Conservation (phyloP, 2,329 filamentous ascomycete species). For the Juglanconis juglandina region DNA sequence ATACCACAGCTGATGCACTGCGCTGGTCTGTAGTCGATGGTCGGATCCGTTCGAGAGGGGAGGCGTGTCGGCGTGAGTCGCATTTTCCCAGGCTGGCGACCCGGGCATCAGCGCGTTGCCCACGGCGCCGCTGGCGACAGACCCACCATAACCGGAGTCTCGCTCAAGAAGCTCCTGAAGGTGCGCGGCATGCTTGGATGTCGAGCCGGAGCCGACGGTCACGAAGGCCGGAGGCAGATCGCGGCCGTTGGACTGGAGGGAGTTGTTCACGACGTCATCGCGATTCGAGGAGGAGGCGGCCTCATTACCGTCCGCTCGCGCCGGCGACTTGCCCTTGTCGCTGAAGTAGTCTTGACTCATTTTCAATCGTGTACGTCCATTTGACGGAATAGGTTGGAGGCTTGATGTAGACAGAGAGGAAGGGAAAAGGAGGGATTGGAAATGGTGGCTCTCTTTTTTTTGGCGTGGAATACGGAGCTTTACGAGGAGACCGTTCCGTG, state of each 20-base stretch:
- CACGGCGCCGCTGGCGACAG: constrained; percentile 61
- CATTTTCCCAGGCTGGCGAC: constrained; percentile 40
- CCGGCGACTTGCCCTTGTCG: constrained; percentile 50
- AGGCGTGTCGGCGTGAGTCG: constrained; percentile 44
- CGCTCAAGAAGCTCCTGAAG: constrained; percentile 78
- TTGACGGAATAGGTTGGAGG: constrained; percentile 9
- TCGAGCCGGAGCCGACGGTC: constrained; percentile 80
- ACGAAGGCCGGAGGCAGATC: constrained; percentile 55
- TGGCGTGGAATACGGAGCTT: background rate
- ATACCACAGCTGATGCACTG: constrained; percentile 90
- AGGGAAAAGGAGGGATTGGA: background rate
- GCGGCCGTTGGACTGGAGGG: constrained; percentile 8
- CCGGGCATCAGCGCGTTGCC: constrained; percentile 34
- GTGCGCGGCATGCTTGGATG: constrained; percentile 75
- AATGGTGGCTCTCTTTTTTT: constrained; percentile 16
- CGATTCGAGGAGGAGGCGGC: constrained; percentile 15
- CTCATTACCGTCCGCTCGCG: constrained; percentile 22
- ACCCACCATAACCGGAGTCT: constrained; percentile 91
- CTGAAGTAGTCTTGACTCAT: constrained; percentile 62
- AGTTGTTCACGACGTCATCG: constrained; percentile 18
- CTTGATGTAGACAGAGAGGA: background rate
- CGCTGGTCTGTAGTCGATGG: constrained; percentile 67
- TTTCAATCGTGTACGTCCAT: constrained; percentile 25
- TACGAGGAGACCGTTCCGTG: background rate
- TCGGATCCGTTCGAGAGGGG: constrained; percentile 54